Evolutionary conservation across 768 basidiomycete genomes (phyloP).

Genomic region (Collybia sordida): DNA sequence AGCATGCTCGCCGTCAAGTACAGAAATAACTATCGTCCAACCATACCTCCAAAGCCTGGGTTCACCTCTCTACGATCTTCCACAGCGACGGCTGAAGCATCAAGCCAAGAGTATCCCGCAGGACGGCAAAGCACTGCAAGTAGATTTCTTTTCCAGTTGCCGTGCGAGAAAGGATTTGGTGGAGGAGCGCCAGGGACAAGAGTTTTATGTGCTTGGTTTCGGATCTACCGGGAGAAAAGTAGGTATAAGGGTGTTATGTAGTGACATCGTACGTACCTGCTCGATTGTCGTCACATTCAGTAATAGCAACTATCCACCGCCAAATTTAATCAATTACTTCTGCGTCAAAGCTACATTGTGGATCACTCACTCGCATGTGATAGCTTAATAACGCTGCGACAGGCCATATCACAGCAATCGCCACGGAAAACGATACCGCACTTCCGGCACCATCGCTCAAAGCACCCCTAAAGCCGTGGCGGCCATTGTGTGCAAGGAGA

Average conservation of each 20-base stretch:
- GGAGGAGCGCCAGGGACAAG: slow-evolving; percentile 64
- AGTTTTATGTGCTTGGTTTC: slow-evolving; percentile 79
- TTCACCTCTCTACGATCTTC: slow-evolving; percentile 77
- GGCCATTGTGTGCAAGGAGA: slow-evolving; percentile 54
- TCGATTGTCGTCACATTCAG: slow-evolving; percentile 96
- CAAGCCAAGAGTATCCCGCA: slow-evolving; percentile 77
- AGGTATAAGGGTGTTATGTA: neutral
- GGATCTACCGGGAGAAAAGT: slow-evolving; percentile 52
- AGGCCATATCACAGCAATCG: slow-evolving; percentile 78
- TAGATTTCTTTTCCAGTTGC: slow-evolving; percentile 73
- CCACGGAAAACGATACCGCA: slow-evolving; percentile 75
- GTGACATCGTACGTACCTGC: slow-evolving; percentile 54
- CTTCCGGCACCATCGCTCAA: slow-evolving; percentile 63
- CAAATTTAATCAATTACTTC: neutral
- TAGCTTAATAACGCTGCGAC: slow-evolving; percentile 77
- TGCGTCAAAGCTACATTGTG: too few relatives aligned
- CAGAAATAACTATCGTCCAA: neutral
- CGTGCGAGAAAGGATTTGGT: slow-evolving; percentile 86
- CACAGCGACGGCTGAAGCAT: slow-evolving; percentile 56
- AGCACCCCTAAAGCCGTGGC: slow-evolving; percentile 45
- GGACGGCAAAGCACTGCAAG: slow-evolving; percentile 79
- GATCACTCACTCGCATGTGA: slow-evolving; percentile 74
- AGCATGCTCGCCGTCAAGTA: too few relatives aligned
- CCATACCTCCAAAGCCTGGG: slow-evolving; percentile 44
- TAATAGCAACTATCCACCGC: slow-evolving; percentile 60